Evolutionary conservation across 202 grass and related monocot species (phyloP), one percentile per base, ranked within the genome.

Genomic region (Carex sylvatica): DNA sequence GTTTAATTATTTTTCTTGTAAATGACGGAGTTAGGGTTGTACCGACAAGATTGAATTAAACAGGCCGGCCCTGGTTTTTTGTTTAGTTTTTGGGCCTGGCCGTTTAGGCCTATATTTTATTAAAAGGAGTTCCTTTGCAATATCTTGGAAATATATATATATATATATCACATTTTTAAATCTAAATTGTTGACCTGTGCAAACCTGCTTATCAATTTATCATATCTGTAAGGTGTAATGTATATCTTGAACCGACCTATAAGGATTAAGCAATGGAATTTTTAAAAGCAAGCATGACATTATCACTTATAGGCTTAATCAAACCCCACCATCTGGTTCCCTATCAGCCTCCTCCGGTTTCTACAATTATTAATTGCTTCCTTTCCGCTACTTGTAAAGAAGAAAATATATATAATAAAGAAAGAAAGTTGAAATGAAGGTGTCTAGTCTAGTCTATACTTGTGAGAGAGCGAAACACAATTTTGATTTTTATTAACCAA

Each of bases 261-360:
- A 31, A 53, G 15, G 22, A 76, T 56, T 9, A 55, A 54, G 47
- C 22, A 47, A 76, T 77, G 64, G 61, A 82, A 69, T 82, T 42
- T 82, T 33, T 16, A 69, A 68, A 82, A 66, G 79, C 47, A 47
- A 82, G 59, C 40, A 82, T 69, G 62, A 49, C 28, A 66, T 69
- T 64, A 46, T 68, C 42, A 82, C 20, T 82, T 82, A 36, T 55
- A 82, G 15, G 13, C 62, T 81, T 66, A 82, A 52, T 63, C 61
- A 82, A 82, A 69, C 35, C 9, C 62, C 58, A 82, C 64, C 26
- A 82, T 19, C 18, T 65, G 15, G 40, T 16, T 66, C 19, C 58
- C 26, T 72, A 72, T 72, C 69, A 71, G n/a, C n/a, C 35, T 16
- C 36, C 66, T 40, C 36, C 20, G 36, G n/a, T 73, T 74, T 54